Base-by-base conservation (phyloP, 192 early-diverging fungal genomes). In the Spizellomyces punctatus region DNA sequence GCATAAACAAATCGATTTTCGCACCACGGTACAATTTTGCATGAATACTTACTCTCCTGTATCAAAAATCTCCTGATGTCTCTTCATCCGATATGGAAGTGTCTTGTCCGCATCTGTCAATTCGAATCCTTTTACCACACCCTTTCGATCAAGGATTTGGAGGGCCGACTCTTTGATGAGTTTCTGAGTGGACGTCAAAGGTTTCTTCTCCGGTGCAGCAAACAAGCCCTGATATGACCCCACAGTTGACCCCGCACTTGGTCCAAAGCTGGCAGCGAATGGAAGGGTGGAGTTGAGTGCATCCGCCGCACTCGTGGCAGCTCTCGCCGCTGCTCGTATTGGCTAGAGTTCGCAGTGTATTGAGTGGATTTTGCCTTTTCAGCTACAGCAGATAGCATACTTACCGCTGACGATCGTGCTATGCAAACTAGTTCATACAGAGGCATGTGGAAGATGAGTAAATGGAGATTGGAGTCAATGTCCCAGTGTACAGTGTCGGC, bases 41-140 rank as follows among this genome's bases (percentile, higher is more conserved):
- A 57, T 36, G 27, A 36, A n/a, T 52, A 67, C 76, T 21, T 69
- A 80, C 76, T 50, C 44, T 67, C 77, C 82, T 41, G 19, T 10
- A 10, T 66, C 43, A 57, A 78, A 78, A 16, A 80, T 76, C 65
- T 91, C 88, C 82, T 95, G 94, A 75, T 96, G 96, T 68, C 91
- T 82, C 82, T 92, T 90, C 81, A 95, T 96, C 56, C 94, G 86
- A 76, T 94, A 91, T 44, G 93, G 93, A 45, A 98, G 80, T 1
- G 58, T 19, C 73, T 82, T 80, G 48, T 86, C 81, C 0, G 27
- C 27, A 36, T 36, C 27, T 10, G 89, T 89, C 75, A 92, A 79
- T 65, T 91, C 84, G 78, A 98, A 91, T 10, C 88, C 85, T 49
- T 93, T 85, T 9, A 98, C 94, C 43, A 94, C 94, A 54, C 96